Conservation (phyloP, 2,329 filamentous ascomycete genomes). For the Graphiopsis chlorocephala region DNA sequence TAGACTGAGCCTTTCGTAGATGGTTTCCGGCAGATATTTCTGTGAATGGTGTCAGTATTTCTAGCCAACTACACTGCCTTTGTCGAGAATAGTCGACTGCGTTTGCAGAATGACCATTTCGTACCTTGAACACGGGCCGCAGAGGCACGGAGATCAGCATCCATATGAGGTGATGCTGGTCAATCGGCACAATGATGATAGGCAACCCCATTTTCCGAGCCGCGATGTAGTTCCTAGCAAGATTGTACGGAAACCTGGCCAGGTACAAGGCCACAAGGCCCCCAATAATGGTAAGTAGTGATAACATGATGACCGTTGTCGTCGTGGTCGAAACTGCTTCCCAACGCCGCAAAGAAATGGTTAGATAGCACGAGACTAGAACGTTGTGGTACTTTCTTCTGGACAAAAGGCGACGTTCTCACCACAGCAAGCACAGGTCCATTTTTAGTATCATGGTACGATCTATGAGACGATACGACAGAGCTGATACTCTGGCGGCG, state of each 20-base stretch:
- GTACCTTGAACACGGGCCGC: constrained; percentile 15
- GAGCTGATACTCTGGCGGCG: not conserved
- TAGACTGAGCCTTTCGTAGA: constrained; percentile 24
- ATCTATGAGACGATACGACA: not conserved
- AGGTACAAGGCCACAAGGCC: constrained; percentile 21
- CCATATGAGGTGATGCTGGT: constrained; percentile 30
- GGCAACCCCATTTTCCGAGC: constrained; percentile 27
- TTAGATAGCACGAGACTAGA: not conserved
- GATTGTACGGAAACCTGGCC: constrained; percentile 23
- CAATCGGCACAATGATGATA: constrained; percentile 27
- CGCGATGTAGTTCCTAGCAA: constrained; percentile 25
- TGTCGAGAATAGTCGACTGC: not conserved
- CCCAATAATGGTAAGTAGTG: constrained; percentile 18
- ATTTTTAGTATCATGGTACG: not conserved
- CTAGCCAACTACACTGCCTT: not conserved
- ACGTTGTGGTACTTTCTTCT: not conserved
- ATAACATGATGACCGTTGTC: constrained; percentile 21
- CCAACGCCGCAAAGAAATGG: not conserved
- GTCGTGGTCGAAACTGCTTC: not conserved
- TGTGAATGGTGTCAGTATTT: constrained; percentile 14
- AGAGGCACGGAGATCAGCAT: constrained; percentile 25
- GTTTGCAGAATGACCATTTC: not conserved
- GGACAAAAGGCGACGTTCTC: not conserved
- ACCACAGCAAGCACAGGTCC: no score
- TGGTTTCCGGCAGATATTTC: constrained; percentile 21